A percentile compares a stretch with the other conserved stretches of the same genome.
These are phyloP conservation scores for Hypoxylon sp. DNA, from an alignment of 2,329 filamentous ascomycete species.

Conservation along the genomic window DNA sequence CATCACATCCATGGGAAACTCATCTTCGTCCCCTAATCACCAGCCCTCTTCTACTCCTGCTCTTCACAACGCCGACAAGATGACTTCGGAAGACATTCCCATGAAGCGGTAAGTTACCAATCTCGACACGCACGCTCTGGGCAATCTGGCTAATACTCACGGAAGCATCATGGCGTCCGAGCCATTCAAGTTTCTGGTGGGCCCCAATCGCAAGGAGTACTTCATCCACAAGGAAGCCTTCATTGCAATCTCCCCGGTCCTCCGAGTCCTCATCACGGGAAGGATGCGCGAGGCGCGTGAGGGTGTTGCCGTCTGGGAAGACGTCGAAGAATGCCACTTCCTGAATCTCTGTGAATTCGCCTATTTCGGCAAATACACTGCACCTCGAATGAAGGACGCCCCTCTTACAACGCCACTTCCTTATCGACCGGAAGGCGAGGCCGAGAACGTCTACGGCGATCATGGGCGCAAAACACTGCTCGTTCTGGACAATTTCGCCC, in stretches of 20 bases:
- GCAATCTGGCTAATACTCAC: not conserved
- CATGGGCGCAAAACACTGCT: no score
- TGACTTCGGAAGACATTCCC: not conserved
- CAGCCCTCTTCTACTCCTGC: not conserved
- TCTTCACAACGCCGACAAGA: not conserved
- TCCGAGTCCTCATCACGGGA: not conserved
- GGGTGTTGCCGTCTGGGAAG: not conserved
- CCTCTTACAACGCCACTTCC: not conserved
- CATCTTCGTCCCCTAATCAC: not conserved
- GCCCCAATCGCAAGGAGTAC: constrained; percentile 4
- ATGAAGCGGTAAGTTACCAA: constrained; percentile 1
- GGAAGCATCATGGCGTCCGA: constrained; percentile 6
- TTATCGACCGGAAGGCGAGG: not conserved
- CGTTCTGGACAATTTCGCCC: no score
- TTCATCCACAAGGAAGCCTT: not conserved
- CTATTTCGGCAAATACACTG: not conserved
- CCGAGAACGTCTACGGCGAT: not conserved
- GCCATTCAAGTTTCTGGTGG: constrained; percentile 10
- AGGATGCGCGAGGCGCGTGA: not conserved
- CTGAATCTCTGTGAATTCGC: constrained; percentile 2
- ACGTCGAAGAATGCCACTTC: constrained; percentile 5
- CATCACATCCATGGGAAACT: not conserved
- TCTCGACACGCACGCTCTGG: not conserved
- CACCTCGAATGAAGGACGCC: not conserved
- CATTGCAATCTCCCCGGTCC: not conserved